Evolutionary conservation across 2,329 filamentous ascomycete genomes (phyloP).

Genomic region (Sarocladiaceae sp.): DNA sequence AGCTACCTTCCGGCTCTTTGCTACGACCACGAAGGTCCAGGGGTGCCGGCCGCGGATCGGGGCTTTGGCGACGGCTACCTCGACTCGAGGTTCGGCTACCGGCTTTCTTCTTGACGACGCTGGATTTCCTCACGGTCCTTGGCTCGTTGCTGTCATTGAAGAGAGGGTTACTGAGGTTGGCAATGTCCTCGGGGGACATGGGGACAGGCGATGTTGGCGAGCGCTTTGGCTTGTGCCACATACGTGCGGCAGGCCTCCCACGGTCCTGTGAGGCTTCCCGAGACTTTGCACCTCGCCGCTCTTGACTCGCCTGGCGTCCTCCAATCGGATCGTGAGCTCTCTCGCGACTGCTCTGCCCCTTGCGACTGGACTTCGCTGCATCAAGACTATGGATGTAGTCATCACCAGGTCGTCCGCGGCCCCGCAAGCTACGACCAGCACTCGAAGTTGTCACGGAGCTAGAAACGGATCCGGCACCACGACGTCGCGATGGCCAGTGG

Average conservation of each 20-base stretch:
- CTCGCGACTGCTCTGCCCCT: slow-evolving; percentile 46
- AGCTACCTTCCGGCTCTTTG: slow-evolving; percentile 46
- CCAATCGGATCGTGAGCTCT: slow-evolving; percentile 33
- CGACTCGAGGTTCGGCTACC: slow-evolving; percentile 45
- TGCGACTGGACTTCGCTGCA: slow-evolving; percentile 59
- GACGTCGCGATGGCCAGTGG: slow-evolving; percentile 47
- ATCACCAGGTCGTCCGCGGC: slow-evolving; percentile 56
- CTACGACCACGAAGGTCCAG: slow-evolving; percentile 57
- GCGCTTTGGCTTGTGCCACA: slow-evolving; percentile 67
- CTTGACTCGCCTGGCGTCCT: slow-evolving; percentile 41
- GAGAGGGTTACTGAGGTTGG: slow-evolving; percentile 50
- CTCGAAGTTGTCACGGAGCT: slow-evolving; percentile 54
- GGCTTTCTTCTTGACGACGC: slow-evolving; percentile 21
- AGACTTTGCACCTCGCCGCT: slow-evolving; percentile 39
- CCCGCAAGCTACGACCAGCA: slow-evolving; percentile 41
- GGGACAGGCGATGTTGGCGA: slow-evolving; percentile 89
- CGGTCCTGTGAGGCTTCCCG: slow-evolving; percentile 64
- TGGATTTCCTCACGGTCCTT: slow-evolving; percentile 37
- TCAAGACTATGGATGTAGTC: slow-evolving; percentile 85
- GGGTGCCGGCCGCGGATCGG: slow-evolving; percentile 35
- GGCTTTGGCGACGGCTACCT: slow-evolving; percentile 39
- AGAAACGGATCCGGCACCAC: slow-evolving; percentile 46
- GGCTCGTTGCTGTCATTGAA: slow-evolving; percentile 31
- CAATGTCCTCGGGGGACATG: slow-evolving; percentile 86
- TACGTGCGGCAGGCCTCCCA: slow-evolving; percentile 58